Percentiles rank a stretch among this genome's conserved stretches.
phyloP scores from a whole-genome alignment of 495 filamentous ascomycete species.

The Aspergillus sclerotioniger region DNA sequence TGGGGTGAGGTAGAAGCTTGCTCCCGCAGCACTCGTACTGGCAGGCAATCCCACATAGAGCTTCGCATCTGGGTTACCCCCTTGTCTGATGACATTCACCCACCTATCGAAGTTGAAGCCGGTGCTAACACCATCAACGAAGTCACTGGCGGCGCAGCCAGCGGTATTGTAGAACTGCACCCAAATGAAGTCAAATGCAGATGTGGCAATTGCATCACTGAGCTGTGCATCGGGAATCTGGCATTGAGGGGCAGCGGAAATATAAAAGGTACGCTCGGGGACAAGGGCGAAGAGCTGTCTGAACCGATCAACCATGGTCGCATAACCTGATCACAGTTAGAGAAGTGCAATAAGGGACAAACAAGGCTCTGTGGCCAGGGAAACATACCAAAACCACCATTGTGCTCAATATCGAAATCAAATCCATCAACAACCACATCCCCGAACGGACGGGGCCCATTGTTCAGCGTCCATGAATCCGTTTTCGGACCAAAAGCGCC shows the following conservation, averaged over 20 bases:
- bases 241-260: slow-evolving; percentile 67
- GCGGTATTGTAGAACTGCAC: slow-evolving; percentile 68
- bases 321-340: slow-evolving; percentile 32
- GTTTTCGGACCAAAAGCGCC: slow-evolving; percentile 57
- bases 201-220: slow-evolving; percentile 45
- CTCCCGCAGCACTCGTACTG: slow-evolving; percentile 28
- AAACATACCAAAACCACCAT: slow-evolving; percentile 44
- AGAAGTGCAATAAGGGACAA: not conserved
- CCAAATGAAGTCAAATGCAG: slow-evolving; percentile 62
- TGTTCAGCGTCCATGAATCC: slow-evolving; percentile 30
- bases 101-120: slow-evolving; percentile 66
- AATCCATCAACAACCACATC: slow-evolving; percentile 66
- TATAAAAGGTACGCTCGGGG: slow-evolving; percentile 52
- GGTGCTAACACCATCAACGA: slow-evolving; percentile 35
- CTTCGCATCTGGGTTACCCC: slow-evolving; percentile 59
- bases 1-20: slow-evolving; percentile 46
- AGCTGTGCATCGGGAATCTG: slow-evolving; percentile 57
- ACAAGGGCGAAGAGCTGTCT: slow-evolving; percentile 47
- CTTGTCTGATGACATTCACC: slow-evolving; percentile 59
- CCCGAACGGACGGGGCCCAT: slow-evolving; percentile 58
- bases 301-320: slow-evolving; percentile 50
- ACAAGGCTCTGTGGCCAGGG: not conserved
- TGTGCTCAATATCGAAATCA: slow-evolving; percentile 64
- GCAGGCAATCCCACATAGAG: slow-evolving; percentile 64
- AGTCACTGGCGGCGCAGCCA: slow-evolving; percentile 54